phyloP scores from a whole-genome alignment of 768 basidiomycete species.

The Naganishia vaughanmartiniae region DNA sequence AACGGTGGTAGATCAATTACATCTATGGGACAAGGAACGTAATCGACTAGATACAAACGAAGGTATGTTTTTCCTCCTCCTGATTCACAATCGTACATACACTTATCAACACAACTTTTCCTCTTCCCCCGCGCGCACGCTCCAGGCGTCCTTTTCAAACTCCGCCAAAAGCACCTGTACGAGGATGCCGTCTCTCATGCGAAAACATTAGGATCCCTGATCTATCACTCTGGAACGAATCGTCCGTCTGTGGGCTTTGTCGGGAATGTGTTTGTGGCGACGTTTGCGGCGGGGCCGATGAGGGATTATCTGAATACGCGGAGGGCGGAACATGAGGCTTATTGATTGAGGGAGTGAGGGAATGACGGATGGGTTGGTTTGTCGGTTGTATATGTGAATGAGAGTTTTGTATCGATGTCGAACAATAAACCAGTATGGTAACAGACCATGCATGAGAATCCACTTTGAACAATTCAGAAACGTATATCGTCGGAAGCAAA shows the following conservation, averaged over 20 bases:
- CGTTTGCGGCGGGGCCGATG: conserved; percentile 16
- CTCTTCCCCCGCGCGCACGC: conserved; percentile 19
- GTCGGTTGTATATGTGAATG: no score
- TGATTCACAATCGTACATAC: neutral
- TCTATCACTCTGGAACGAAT: neutral
- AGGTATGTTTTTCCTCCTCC: conserved; percentile 58
- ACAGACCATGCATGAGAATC: no score
- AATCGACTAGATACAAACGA: conserved; percentile 84
- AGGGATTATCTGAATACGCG: conserved; percentile 26
- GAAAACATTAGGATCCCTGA: conserved; percentile 19
- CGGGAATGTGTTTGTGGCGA: conserved; percentile 20
- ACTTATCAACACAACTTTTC: conserved; percentile 33
- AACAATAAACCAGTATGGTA: no score
- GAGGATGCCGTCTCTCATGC: conserved; percentile 39
- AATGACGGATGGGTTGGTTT: no score
- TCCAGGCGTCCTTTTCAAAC: conserved; percentile 44
- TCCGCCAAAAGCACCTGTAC: conserved; percentile 49
- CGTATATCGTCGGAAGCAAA: no score
- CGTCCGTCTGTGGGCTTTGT: neutral
- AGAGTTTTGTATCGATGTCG: no score
- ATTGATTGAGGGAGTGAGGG: neutral
- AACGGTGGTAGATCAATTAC: conserved; percentile 96
- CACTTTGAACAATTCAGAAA: no score
- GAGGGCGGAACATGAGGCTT: conserved; percentile 17
- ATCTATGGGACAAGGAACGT: conserved; percentile 93